Evolutionary conservation across 805 yeast genomes (phyloP), one percentile per base, ranked within the genome.

Genomic region (Suhomyces emberorum): DNA sequence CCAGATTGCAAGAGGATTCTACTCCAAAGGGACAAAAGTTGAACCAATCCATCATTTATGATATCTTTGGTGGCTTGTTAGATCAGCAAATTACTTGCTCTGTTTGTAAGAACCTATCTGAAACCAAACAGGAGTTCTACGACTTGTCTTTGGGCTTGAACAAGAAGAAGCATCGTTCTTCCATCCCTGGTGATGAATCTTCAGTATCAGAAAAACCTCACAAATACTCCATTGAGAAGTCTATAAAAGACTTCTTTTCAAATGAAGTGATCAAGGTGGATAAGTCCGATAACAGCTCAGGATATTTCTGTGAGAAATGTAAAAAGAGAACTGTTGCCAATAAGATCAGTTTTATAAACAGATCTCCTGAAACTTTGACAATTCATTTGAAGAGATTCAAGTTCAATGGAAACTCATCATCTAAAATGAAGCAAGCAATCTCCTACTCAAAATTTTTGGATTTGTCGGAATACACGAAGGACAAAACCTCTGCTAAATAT

Each of bases 381-480:
- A 75, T 93, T 26, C 98, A 93, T 61, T 70, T 93, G 53, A 93
- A 93, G 56, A 72, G 97, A 49, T 93, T 93, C 63, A 82, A 91
- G 60, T 91, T 88, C 63, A 81, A 85, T 56, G 93, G 91, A 15
- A 75, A 75, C 35, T 81, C 89, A 3, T 81, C 89, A 3, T 79
- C 87, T 39, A 93, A 93, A 58, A 84, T 93, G 60, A 88, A 89
- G 54, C 91, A 88, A 48, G 79, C 84, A 24, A 88, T 93, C 37
- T 69, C 79, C 2, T 93, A 88, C 59, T 88, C 95, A 23, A 76
- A 83, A 54, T 76, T 73, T 37, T 66, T 93, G 38, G 93, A 89
- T 52, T 60, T 91, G 43, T 67, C 88, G 1, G 73, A 76, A 38
- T 91, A 72, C 57, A 49, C 63, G 35, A 39, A 32, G 11, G 44